These are phyloP conservation scores for Anaeromyces robustus DNA, from an alignment of 192 early-diverging fungal genomes.

Conservation along the genomic window DNA sequence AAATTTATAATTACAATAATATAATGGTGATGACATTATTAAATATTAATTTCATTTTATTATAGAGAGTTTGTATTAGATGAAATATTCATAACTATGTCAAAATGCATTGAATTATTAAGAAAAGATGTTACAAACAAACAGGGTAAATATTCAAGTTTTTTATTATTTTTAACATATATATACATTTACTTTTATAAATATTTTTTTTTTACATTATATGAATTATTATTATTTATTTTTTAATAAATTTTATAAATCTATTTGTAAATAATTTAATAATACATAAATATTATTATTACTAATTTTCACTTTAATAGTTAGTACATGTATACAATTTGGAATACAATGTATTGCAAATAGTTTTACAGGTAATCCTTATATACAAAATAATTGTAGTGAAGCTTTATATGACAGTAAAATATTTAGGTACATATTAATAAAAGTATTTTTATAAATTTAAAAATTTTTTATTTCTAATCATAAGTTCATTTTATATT, in stretches of 20 bases:
- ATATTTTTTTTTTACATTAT: no score
- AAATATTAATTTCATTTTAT: no score
- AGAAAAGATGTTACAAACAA: neutral
- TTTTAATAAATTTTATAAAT: no score
- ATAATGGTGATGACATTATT: no score
- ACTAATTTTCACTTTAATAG: neutral
- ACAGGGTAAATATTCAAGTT: neutral
- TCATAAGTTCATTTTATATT: no score
- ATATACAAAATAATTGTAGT: neutral
- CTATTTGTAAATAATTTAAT: no score
- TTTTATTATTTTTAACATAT: no score
- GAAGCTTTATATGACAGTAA: neutral
- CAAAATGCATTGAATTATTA: neutral
- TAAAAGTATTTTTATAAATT: neutral
- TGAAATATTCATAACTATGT: neutral
- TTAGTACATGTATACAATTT: neutral
- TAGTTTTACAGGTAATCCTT: neutral
- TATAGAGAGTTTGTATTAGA: neutral
- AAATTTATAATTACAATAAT: no score
- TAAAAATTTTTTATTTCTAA: no score
- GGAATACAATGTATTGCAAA: neutral
- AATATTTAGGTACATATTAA: neutral
- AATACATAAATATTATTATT: no score
- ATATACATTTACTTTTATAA: no score
- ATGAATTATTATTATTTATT: no score